Base-by-base conservation (phyloP, 139 green algal species). In the Haematococcus lacustris region DNA sequence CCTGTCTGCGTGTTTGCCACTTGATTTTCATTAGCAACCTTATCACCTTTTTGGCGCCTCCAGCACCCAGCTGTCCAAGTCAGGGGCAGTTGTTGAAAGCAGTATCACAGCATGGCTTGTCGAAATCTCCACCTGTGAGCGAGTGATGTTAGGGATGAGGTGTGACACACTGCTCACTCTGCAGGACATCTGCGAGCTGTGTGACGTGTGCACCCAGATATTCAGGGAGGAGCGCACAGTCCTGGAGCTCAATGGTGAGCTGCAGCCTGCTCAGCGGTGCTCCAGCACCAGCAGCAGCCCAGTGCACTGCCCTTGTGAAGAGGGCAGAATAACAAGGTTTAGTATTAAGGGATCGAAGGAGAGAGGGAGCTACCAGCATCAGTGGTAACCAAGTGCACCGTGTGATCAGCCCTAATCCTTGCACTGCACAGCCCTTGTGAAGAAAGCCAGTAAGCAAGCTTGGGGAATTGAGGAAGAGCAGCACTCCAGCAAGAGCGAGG, bases 121-220 rank as follows among this genome's bases (percentile, higher is more conserved):
- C 25, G 26, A 33, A 13, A 13, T 30, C 47, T 57, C 13, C 47
- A n/a, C 13, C 47, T 57, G 47, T 21, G 21, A n/a, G 47, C 47
- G 47, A 13, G 23, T 37, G 23, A 30, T 65, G 57, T 5, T 33
- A 65, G 21, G 5, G 26, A 65, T 33, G 32, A 37, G 26, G 57
- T 33, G 5, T 25, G 5, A 33, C 26, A 13, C 32, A 13, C 5
- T 65, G 26, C 33, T 28, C 32, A 51, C 33, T 37, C 34, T 30
- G 30, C 80, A 88, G 60, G 89, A 97, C 71, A 96, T 99, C 71
- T 80, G 83, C 38, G 87, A 95, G 80, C 86, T 98, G 77, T 99
- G 96, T 79, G 92, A 97, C 62, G 78, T 83, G 28, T 91, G 90
- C 17, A 92, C 98, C 80, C 71, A 71, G 30, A 85, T 96, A 68